Evolutionary conservation across 495 filamentous ascomycete species (phyloP), one percentile per base, ranked within the genome.

Genomic region (Hypoxylon cercidicola): DNA sequence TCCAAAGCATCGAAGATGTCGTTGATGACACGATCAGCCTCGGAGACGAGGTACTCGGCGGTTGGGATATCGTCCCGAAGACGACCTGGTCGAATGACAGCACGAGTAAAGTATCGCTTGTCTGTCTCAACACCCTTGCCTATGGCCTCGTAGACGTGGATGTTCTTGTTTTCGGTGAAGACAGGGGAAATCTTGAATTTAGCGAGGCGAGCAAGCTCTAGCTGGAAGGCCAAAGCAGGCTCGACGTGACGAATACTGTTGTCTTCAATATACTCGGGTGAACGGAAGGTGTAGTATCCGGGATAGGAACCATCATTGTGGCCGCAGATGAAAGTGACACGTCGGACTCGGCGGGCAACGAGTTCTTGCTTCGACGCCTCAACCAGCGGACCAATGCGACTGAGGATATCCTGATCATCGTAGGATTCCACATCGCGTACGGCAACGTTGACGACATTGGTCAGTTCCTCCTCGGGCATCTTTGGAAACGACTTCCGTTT

Each of bases 101-200:
- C 93, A 73, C 95, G 92, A 45, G 96, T 93, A 77, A 99, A 99
- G 85, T 97, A 99, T 53, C 95, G 88, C 87, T 96, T 97, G 76
- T 98, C 96, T 37, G 89, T 93, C 75, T 97, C 93, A 20, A 92
- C 89, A 30, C 88, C 90, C 81, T 97, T 98, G 65, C 96, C 95
- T 69, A 96, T 81, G 40, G 92, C 95, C 80, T 98, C 93, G 79
- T 98, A 99, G 49, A 99, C 93, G 79, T 98, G 96, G 61, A 99
- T 97, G 80, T 96, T 97, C 62, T 94, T 88, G 81, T 99, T 99
- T 77, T 98, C 94, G 0, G 96, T 98, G 82, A 99, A 99, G 41
- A 98, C 92, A 0, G 95, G 93, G 78, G 92, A 95, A 80, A 98
- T 94, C 77, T 90, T 88, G 87, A 99, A 99, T 76, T 97, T 98